phyloP scores from a whole-genome alignment of 2,329 filamentous ascomycete species.

The Cyanodermella asteris region DNA sequence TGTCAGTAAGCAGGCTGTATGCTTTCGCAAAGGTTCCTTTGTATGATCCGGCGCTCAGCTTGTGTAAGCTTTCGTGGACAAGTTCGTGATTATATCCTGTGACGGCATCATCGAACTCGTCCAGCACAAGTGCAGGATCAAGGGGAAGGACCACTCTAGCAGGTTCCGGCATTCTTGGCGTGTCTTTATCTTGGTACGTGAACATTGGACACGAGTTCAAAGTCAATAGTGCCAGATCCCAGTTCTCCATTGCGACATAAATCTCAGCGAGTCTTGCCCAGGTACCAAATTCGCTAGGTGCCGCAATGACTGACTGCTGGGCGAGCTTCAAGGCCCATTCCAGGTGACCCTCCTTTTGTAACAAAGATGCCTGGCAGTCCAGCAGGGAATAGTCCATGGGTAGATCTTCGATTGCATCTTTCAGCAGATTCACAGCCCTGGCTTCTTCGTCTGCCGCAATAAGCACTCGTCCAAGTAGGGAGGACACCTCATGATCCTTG shows the following conservation, averaged over 20 bases:
- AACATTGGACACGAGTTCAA: slow-evolving; percentile 99
- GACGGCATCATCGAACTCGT: slow-evolving; percentile 87
- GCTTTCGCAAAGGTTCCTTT: slow-evolving; percentile 91
- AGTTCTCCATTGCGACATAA: slow-evolving; percentile 83
- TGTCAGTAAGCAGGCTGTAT: slow-evolving; percentile 81
- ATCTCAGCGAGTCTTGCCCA: slow-evolving; percentile 89
- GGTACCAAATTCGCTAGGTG: slow-evolving; percentile 89
- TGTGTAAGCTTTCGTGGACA: slow-evolving; percentile 68
- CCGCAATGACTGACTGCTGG: slow-evolving; percentile 82
- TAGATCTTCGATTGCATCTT: slow-evolving; percentile 70
- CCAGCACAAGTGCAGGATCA: slow-evolving; percentile 68
- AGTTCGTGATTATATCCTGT: slow-evolving; percentile 62
- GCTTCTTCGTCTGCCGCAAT: slow-evolving; percentile 95
- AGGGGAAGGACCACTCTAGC: slow-evolving; percentile 72
- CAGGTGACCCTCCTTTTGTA: slow-evolving; percentile 68
- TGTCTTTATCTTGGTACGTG: slow-evolving; percentile 96
- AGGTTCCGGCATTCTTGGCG: slow-evolving; percentile 82
- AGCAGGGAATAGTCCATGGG: slow-evolving; percentile 97
- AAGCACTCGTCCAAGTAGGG: slow-evolving; percentile 70
- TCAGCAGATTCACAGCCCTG: slow-evolving; percentile 70
- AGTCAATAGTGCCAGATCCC: slow-evolving; percentile 86
- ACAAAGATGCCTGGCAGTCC: slow-evolving; percentile 81
- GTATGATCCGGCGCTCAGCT: slow-evolving; percentile 70
- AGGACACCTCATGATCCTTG: slow-evolving; percentile 83
- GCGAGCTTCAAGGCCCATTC: slow-evolving; percentile 81